A percentile compares a stretch with the other conserved stretches of the same genome.
phyloP scores from a whole-genome alignment of 495 filamentous ascomycete species.

The Penicillium ochrochloron region DNA sequence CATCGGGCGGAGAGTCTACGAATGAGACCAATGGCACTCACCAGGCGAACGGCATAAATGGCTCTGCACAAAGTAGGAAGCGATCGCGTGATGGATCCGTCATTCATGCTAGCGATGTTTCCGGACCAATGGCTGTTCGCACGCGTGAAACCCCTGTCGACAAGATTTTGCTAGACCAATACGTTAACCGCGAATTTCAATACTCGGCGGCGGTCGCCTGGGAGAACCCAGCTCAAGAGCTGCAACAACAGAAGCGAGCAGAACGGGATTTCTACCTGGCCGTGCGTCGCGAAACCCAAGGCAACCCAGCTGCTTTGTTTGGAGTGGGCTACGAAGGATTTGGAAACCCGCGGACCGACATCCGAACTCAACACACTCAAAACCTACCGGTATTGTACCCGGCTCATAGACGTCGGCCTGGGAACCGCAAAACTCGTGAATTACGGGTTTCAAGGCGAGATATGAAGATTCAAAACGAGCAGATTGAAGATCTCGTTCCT shows the following conservation, averaged over 20 bases:
- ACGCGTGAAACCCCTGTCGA: constrained; percentile 49
- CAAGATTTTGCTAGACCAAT: constrained; percentile 72
- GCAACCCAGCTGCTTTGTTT: constrained; percentile 65
- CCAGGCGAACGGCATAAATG: constrained; percentile 47
- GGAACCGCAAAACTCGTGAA: constrained; percentile 71
- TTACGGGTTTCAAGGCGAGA: constrained; percentile 77
- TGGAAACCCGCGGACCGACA: constrained; percentile 82
- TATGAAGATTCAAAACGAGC: constrained; percentile 80
- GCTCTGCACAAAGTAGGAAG: constrained; percentile 54
- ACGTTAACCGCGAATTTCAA: constrained; percentile 74
- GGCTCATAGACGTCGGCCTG: constrained; percentile 68
- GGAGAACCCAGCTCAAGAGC: constrained; percentile 50
- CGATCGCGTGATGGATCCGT: constrained; percentile 64
- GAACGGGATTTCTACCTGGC: constrained; percentile 59
- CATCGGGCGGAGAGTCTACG: constrained; percentile 48
- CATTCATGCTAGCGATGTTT: constrained; percentile 36
- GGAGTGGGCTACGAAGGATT: constrained; percentile 89
- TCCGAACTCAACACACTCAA: constrained; percentile 51
- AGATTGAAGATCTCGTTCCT: constrained; percentile 88
- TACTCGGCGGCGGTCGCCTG: constrained; percentile 60
- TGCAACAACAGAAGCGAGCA: constrained; percentile 55
- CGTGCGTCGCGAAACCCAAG: constrained; percentile 52
- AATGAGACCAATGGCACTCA: constrained; percentile 40
- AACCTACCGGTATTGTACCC: constrained; percentile 75
- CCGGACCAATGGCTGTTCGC: constrained; percentile 36